These are phyloP conservation scores for Termitomyces sp. DNA, from an alignment of 768 basidiomycete species.

Conservation along the genomic window DNA sequence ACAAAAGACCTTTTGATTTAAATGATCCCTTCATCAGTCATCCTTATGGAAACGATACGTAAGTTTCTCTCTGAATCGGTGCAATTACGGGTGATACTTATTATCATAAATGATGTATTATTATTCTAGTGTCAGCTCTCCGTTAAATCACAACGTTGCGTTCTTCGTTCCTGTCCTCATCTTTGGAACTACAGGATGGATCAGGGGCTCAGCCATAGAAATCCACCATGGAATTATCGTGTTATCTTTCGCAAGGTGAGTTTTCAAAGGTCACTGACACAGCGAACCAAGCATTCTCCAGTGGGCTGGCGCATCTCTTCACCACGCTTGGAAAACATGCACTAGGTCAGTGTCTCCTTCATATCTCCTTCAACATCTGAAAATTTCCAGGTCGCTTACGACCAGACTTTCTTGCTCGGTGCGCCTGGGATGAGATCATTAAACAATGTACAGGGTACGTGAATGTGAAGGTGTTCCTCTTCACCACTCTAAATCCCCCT, in stretches of 20 bases:
- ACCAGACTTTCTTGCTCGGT: constrained; percentile 66
- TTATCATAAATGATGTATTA: background rate
- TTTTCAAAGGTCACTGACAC: constrained; percentile 4
- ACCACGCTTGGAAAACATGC: constrained; percentile 54
- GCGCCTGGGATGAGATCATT: constrained; percentile 50
- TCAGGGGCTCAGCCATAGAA: constrained; percentile 43
- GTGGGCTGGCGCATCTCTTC: constrained; percentile 43
- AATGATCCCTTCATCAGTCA: constrained; percentile 53
- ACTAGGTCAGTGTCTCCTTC: constrained; percentile 40
- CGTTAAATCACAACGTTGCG: constrained; percentile 43
- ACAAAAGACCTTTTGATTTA: constrained; percentile 44
- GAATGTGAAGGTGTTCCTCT: background rate
- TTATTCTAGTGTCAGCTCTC: constrained; percentile 41
- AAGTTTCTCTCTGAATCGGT: constrained; percentile 17
- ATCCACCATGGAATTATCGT: constrained; percentile 59
- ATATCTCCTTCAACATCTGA: background rate
- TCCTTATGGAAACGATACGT: constrained; percentile 50
- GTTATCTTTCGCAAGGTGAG: constrained; percentile 39
- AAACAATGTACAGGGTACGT: constrained; percentile 55
- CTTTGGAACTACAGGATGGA: constrained; percentile 31
- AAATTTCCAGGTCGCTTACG: constrained; percentile 43
- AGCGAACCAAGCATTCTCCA: background rate
- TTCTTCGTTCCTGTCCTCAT: constrained; percentile 42
- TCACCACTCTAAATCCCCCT: constrained; percentile 1
- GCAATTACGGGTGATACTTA: background rate